These are phyloP conservation scores for Plasmopara muralis DNA, from an alignment of 352 stramenopile genomes.

Conservation along the genomic window DNA sequence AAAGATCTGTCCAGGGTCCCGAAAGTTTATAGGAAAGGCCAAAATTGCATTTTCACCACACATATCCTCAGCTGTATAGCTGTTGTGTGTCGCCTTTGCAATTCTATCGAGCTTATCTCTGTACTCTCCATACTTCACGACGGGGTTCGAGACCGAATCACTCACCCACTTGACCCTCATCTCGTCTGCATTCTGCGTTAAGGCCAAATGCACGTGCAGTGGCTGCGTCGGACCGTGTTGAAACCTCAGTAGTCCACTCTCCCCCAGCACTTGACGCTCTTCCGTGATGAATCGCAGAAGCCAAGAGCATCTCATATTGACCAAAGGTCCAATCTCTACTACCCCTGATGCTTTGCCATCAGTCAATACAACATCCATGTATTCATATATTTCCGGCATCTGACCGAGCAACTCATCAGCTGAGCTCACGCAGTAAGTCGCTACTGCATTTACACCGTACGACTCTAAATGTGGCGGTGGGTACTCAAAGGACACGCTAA, in stretches of 20 bases:
- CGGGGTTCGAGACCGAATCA: constrained; percentile 26
- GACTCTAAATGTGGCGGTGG: constrained; percentile 19
- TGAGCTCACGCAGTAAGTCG: constrained; percentile 27
- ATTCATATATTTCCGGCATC: constrained; percentile 14
- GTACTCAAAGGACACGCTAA: constrained; percentile 37
- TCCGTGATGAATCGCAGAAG: constrained; percentile 33
- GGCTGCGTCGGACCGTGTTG: constrained; percentile 31
- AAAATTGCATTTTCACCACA: constrained; percentile 23
- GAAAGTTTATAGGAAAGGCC: constrained; percentile 15
- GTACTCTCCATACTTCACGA: constrained; percentile 32
- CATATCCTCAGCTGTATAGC: constrained; percentile 29
- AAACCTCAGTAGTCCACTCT: constrained; percentile 30
- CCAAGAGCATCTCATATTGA: constrained; percentile 47
- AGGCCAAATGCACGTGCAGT: constrained; percentile 34
- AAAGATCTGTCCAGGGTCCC: constrained; percentile 34
- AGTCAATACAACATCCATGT: constrained; percentile 23
- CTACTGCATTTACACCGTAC: constrained; percentile 19
- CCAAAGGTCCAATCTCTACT: constrained; percentile 30
- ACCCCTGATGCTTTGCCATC: constrained; percentile 15
- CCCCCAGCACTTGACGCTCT: constrained; percentile 21
- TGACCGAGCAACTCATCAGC: constrained; percentile 16
- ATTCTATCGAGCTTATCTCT: constrained; percentile 12
- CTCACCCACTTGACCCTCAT: constrained; percentile 58
- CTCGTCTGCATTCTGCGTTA: constrained; percentile 26
- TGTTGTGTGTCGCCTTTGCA: constrained; percentile 17